phyloP scores from a whole-genome alignment of 345 rosid genomes.

The Chamaenerion angustifolium region DNA sequence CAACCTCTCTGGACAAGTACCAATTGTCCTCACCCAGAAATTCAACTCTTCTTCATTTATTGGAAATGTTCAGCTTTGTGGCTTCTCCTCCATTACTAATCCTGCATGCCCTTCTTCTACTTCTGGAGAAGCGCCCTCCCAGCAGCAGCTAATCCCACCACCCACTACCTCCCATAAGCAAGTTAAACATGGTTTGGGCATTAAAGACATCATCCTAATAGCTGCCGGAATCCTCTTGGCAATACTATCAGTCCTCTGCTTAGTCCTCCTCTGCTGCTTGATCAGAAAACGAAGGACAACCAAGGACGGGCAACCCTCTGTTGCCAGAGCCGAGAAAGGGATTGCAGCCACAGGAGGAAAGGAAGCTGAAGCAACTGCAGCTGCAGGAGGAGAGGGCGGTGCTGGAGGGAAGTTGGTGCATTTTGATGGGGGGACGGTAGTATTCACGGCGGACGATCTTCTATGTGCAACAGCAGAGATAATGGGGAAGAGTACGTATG shows the following conservation, averaged over 20 bases:
- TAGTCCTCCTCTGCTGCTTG: constrained; percentile 52
- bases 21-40: constrained; percentile 37
- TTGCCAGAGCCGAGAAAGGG: constrained; percentile 23
- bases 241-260: constrained; percentile 47
- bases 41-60: constrained; percentile 82
- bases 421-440: constrained; percentile 84
- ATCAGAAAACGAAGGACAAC: constrained; percentile 35
- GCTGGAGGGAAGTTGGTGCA: constrained; percentile 87
- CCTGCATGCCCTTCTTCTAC: constrained; percentile 30
- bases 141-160: constrained; percentile 37
- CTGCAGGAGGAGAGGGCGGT: constrained; percentile 20
- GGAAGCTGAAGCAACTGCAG: constrained; percentile 28
- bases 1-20: constrained; percentile 74
- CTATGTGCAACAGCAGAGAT: constrained; percentile 96
- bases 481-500: constrained; percentile 91
- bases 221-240: constrained; percentile 54
- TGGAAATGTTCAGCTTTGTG: constrained; percentile 87
- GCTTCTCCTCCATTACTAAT: constrained; percentile 38
- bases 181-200: constrained; percentile 35
- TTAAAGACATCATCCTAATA: constrained; percentile 57
- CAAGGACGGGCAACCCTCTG: constrained; percentile 26
- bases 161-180: constrained; percentile 17
- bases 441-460: constrained; percentile 89
- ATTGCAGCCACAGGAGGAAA: constrained; percentile 29
- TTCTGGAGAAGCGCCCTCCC: constrained; percentile 15